Conservation (phyloP, 441 rosid species). For the Viola pubescens region DNA sequence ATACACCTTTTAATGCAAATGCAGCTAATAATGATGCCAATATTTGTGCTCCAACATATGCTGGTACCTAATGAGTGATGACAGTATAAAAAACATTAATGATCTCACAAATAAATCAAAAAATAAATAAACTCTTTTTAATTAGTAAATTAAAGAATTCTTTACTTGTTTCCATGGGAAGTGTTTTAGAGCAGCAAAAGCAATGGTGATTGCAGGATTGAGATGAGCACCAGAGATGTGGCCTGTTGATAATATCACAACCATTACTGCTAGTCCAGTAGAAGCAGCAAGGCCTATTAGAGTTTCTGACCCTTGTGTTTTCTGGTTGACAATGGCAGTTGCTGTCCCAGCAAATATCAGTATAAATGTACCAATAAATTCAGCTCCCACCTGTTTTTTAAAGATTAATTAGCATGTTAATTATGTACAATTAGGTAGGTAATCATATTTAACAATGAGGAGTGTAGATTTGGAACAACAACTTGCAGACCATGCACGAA, state of each 20-base stretch:
- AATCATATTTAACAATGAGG: too few relatives aligned
- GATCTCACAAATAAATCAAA: neutral
- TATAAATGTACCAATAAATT: slow-evolving; percentile 74
- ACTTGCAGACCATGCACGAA: too few relatives aligned
- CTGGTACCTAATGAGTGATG: slow-evolving; percentile 43
- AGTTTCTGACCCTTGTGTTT: slow-evolving; percentile 64
- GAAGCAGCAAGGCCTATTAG: slow-evolving; percentile 72
- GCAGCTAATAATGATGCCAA: slow-evolving; percentile 70
- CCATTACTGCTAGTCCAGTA: slow-evolving; percentile 71
- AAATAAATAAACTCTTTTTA: neutral
- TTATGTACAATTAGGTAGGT: too few relatives aligned
- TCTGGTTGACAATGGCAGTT: slow-evolving; percentile 75
- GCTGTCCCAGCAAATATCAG: slow-evolving; percentile 78
- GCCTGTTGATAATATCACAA: slow-evolving; percentile 67
- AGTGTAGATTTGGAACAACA: too few relatives aligned
- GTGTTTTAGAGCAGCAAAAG: slow-evolving; percentile 71
- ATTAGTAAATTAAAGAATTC: neutral
- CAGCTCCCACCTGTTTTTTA: slow-evolving; percentile 65
- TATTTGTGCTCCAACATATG: slow-evolving; percentile 66
- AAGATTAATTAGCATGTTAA: neutral
- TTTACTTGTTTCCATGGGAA: slow-evolving; percentile 84
- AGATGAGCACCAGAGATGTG: slow-evolving; percentile 97
- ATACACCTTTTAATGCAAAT: slow-evolving; percentile 54
- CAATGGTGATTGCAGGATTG: slow-evolving; percentile 72
- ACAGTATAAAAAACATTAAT: too few relatives aligned